Conservation (phyloP, 495 filamentous ascomycete genomes). For the Trichoderma virens region DNA sequence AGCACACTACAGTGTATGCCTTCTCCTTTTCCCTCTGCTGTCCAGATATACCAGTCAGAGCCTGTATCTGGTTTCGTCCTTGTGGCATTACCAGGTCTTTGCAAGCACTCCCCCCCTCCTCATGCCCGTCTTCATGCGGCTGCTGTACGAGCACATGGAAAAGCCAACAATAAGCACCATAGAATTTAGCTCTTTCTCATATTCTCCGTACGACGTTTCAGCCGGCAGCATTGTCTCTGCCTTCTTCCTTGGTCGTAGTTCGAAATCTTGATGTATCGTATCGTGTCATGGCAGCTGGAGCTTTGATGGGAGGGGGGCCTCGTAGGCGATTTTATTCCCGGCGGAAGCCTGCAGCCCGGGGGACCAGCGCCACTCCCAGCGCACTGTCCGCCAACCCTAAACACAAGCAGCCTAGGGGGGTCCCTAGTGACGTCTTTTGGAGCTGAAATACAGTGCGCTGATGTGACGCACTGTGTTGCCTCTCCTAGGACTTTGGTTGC, state of each 20-base stretch:
- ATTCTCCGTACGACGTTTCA: background rate
- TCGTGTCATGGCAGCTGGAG: background rate
- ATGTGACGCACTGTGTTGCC: no score
- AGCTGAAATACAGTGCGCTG: no score
- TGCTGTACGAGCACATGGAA: no score
- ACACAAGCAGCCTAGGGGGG: background rate
- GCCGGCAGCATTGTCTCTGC: background rate
- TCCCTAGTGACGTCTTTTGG: no score
- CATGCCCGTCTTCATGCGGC: no score
- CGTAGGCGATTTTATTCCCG: constrained; percentile 7
- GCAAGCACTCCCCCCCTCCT: no score
- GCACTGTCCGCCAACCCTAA: background rate
- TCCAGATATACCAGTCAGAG: no score
- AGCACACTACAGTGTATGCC: background rate
- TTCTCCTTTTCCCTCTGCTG: background rate
- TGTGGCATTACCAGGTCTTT: background rate
- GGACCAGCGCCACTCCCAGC: background rate
- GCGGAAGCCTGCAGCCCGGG: constrained; percentile 4
- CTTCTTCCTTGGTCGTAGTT: background rate
- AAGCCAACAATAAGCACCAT: background rate
- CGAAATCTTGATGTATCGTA: background rate
- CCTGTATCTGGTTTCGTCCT: no score
- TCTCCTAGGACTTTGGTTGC: no score
- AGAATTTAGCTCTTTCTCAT: background rate
- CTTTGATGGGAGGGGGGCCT: background rate